Conservation (phyloP, 2,329 filamentous ascomycete species). For the Davidsoniella neocaledoniae region DNA sequence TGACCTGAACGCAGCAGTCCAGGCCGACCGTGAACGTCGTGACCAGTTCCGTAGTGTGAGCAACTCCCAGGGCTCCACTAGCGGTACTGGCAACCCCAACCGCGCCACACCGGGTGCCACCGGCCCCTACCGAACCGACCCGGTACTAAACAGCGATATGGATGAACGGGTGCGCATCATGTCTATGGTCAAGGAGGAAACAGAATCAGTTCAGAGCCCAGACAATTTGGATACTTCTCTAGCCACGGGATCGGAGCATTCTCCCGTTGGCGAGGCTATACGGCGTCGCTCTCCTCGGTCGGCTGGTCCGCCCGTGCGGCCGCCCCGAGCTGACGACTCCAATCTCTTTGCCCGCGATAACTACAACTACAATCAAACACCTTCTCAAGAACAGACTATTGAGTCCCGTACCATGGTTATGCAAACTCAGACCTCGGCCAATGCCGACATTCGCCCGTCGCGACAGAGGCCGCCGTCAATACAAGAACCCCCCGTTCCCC, state of each 20-base stretch:
- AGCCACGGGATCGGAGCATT: conserved; percentile 32
- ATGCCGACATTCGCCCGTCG: conserved; percentile 19
- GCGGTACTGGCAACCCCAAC: background rate
- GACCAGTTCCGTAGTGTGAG: conserved; percentile 17
- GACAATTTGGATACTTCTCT: conserved; percentile 18
- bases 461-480: conserved; percentile 16
- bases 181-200: conserved; percentile 12
- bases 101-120: background rate
- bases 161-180: conserved; percentile 12
- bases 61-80: conserved; percentile 12
- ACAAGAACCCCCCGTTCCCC: conserved; percentile 18
- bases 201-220: conserved; percentile 8
- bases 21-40: conserved; percentile 28
- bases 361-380: background rate
- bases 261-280: conserved; percentile 31
- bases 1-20: conserved; percentile 31
- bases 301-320: conserved; percentile 2
- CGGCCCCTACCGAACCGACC: conserved; percentile 8
- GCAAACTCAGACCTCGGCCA: conserved; percentile 20
- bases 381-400: background rate
- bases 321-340: background rate
- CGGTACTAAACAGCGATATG: conserved; percentile 9
- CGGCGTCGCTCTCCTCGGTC: conserved; percentile 31
- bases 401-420: conserved; percentile 15
- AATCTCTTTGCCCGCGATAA: conserved; percentile 2